These are phyloP conservation scores for Alternaria sp. DNA, from an alignment of 2,329 filamentous ascomycete genomes.

Conservation along the genomic window DNA sequence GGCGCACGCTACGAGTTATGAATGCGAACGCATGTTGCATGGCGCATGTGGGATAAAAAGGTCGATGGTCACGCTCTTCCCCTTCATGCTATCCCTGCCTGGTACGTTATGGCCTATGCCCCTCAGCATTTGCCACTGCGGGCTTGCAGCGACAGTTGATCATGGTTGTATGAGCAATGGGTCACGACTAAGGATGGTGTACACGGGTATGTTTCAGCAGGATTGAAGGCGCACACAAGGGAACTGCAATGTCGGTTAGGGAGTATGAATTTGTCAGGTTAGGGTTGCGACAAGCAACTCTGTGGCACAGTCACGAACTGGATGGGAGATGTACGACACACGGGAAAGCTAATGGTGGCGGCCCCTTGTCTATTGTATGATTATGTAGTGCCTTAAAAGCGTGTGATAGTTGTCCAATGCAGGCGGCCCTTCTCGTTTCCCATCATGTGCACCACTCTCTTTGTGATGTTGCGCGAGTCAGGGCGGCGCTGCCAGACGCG, in stretches of 20 bases:
- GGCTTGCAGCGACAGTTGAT: constrained; percentile 17
- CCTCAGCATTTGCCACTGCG: constrained; percentile 9
- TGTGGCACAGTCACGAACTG: constrained; percentile 14
- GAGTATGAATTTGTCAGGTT: neutral
- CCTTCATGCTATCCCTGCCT: constrained; percentile 32
- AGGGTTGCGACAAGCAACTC: constrained; percentile 14
- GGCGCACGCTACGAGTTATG: constrained; percentile 22
- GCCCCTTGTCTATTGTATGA: constrained; percentile 48
- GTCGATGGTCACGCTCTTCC: constrained; percentile 36
- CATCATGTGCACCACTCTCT: neutral
- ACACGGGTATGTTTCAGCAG: constrained; percentile 4
- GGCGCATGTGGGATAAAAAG: constrained; percentile 42
- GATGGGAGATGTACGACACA: constrained; percentile 15
- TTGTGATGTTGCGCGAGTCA: constrained; percentile 22
- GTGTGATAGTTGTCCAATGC: constrained; percentile 37
- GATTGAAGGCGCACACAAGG: neutral
- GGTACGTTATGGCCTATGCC: constrained; percentile 3
- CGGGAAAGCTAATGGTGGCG: constrained; percentile 38
- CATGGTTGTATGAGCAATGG: constrained; percentile 43
- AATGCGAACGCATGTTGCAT: constrained; percentile 31
- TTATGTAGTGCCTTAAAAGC: constrained; percentile 46
- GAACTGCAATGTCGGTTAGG: constrained; percentile 7
- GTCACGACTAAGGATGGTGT: constrained; percentile 31
- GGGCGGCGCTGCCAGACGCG: neutral
- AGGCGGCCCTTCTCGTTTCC: constrained; percentile 32